Evolutionary conservation across 2,329 filamentous ascomycete genomes (phyloP).

Genomic region (Monilinia fructicola): DNA sequence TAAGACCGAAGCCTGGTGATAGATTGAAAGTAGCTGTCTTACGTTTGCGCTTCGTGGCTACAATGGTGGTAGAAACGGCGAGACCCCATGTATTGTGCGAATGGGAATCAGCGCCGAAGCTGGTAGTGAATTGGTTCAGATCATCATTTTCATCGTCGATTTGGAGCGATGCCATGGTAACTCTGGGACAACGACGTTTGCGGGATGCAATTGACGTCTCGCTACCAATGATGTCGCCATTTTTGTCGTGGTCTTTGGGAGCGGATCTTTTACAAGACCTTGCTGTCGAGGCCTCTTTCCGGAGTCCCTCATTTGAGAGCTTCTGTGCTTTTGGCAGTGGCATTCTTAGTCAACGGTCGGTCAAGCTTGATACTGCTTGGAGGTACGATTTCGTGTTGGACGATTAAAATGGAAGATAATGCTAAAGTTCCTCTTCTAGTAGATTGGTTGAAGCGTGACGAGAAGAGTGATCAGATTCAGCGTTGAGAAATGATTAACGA

Average conservation of each 20-base stretch:
- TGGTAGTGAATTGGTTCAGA: slow-evolving; percentile 7
- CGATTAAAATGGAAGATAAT: not conserved
- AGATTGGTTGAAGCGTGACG: not conserved
- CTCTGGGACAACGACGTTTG: slow-evolving; percentile 5
- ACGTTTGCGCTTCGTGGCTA: slow-evolving; percentile 17
- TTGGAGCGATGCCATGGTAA: slow-evolving; percentile 20
- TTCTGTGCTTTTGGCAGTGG: not conserved
- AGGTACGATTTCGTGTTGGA: not conserved
- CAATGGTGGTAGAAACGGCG: not conserved
- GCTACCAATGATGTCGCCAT: slow-evolving; percentile 6
- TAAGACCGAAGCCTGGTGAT: not conserved
- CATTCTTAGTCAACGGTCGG: not conserved
- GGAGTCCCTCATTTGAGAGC: not conserved
- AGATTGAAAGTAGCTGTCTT: not conserved
- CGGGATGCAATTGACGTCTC: slow-evolving; percentile 17
- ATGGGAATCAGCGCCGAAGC: slow-evolving; percentile 17
- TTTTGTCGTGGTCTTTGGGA: slow-evolving; percentile 2
- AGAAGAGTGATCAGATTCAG: not conserved
- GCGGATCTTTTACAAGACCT: not conserved
- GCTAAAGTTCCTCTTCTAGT: not conserved
- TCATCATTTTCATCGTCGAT: slow-evolving; percentile 25
- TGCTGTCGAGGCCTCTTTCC: not conserved
- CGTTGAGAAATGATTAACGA: not conserved
- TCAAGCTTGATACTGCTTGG: not conserved
- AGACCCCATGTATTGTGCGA: slow-evolving; percentile 24